Base-by-base conservation (phyloP, 768 basidiomycete species). In the Hysterangium stoloniferum region DNA sequence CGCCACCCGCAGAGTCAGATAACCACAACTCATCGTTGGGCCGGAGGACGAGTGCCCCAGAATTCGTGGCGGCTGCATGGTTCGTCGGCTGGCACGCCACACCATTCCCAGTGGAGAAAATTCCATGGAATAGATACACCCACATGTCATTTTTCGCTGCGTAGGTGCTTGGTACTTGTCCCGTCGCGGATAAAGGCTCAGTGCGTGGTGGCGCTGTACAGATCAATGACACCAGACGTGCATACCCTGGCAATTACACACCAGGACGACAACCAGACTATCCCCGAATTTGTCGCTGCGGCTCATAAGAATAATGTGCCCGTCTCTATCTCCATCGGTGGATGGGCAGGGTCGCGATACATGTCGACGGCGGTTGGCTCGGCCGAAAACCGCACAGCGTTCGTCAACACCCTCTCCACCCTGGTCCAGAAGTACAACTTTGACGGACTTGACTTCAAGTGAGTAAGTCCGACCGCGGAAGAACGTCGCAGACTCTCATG, bases 261-360 rank as follows among this genome's bases (percentile, higher is more conserved):
- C 15, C 79, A 80, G 1, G 73, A 81, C 45, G 69, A 70, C 19
- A n/a, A n/a, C n/a, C 57, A 66, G 5, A 49, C 77, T 9, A 65
- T 86, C 7, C 75, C 78, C 0, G 59, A 75, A 12, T 84, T 86
- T 49, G 83, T 86, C 11, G 34, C 64, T 13, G 56, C 68, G 20
- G 71, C 73, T 4, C 67, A 70, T 31, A 29, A 61, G 11, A 55
- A 72, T 34, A 41, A 41, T 41, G 40, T 41, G 13, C 22, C 40
- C 9, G 40, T 41, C 28, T 41, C 40, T 19, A 41, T 84, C 27
- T 76, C 79, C 0, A 68, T 89, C 13, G 86, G 86, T 24, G 86
- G 86, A 20, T 88, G 82, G 82, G 70, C 66, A 3, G 86, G 86
- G 3, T 72, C 79, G 2, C 61, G 56, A 25, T 84, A 70, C 62